Conservation (phyloP, 768 basidiomycete genomes). For the Hysterangium stoloniferum region DNA sequence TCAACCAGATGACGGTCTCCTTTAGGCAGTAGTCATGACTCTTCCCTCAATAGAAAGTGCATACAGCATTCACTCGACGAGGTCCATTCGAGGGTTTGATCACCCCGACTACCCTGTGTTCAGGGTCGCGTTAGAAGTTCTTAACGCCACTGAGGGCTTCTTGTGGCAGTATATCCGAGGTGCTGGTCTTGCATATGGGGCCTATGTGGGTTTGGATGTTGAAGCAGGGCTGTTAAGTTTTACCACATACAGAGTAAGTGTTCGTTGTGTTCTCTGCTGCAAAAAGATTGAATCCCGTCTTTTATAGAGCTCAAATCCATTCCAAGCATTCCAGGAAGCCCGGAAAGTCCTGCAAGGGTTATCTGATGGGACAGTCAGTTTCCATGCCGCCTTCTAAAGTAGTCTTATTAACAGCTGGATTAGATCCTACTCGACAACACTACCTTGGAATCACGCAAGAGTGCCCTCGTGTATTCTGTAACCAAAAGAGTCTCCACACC, state of each 20-base stretch:
- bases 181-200: conserved; percentile 92
- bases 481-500: conserved; percentile 78
- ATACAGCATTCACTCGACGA: conserved; percentile 70
- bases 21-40: conserved; percentile 78
- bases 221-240: conserved; percentile 76
- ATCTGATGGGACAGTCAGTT: conserved; percentile 70
- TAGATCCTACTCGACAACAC: conserved; percentile 78
- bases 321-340: conserved; percentile 76
- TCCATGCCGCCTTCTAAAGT: not conserved
- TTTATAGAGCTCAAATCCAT: conserved; percentile 66
- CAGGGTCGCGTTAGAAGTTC: conserved; percentile 72
- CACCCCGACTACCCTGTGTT: conserved; percentile 83
- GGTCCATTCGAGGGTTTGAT: conserved; percentile 69
- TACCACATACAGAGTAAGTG: conserved; percentile 66
- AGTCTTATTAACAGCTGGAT: not conserved
- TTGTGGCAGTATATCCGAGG: conserved; percentile 94
- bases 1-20: conserved; percentile 3
- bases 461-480: conserved; percentile 79
- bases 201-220: conserved; percentile 61
- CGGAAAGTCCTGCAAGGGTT: conserved; percentile 70
- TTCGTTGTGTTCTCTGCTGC: not conserved
- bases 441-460: conserved; percentile 84
- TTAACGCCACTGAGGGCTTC: conserved; percentile 92
- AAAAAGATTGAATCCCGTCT: not conserved
- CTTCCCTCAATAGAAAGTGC: conserved; percentile 94